Base-by-base conservation (phyloP, 2,329 filamentous ascomycete species). In the Colletotrichum australisinense region DNA sequence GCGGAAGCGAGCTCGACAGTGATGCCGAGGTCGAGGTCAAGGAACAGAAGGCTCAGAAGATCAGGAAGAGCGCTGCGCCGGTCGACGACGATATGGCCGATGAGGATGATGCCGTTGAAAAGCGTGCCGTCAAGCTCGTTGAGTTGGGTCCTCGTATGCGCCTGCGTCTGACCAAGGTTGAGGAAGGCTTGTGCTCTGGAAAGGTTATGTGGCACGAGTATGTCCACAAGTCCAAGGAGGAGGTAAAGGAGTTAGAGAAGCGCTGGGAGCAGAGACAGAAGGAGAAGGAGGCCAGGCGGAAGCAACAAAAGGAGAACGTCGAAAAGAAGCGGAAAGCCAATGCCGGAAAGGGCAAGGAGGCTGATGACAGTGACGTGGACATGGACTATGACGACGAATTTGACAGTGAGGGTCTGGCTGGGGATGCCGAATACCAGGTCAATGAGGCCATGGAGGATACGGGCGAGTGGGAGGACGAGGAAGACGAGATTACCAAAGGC, bases 141-240 rank as follows among this genome's bases (percentile, higher is more conserved):
- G 97, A 99, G 84, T 86, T 99, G 0, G 97, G 97, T 0, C 97
- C 97, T 1, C 91, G 97, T 67, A 93, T 99, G 93, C 93, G 91
- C 74, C 85, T 99, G 53, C 91, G 96, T 38, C 87, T 99, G 84
- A 95, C 95, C 68, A 99, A 99, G 85, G 95, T 99, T 5, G 97
- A 99, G 80, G 97, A 99, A 78, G 97, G 96, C 1, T 84, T 98
- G 7, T 98, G 95, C 78, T 89, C 90, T 30, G 97, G 97, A 63
- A 97, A 95, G 81, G 90, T 98, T 69, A 94, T 99, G 93, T 99
- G 97, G 97, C 97, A 99, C 82, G 95, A 98, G 81, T 97, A 95
- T 80, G 92, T 98, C 66, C 90, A 93, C 80, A 99, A 99, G 88
- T 91, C 91, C 7, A 91, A 91, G 77, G 89, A 90, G 22, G 95